Conservation (phyloP, 306 rosid genomes). For the Vicia sativa region DNA sequence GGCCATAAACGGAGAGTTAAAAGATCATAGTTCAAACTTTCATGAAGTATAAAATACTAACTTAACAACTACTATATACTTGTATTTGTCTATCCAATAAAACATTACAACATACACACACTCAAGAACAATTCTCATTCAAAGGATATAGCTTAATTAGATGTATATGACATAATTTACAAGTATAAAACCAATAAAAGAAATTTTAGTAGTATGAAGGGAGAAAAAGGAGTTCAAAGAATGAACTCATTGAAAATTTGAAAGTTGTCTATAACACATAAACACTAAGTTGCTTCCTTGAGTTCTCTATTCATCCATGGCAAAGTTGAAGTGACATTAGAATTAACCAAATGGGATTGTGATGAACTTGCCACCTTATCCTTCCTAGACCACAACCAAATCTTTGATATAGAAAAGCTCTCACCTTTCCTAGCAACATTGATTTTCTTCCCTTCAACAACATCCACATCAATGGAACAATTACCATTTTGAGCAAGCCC, state of each 20-base stretch:
- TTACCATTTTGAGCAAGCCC: conserved; percentile 55
- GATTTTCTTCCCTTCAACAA: conserved; percentile 67
- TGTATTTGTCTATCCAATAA: neutral
- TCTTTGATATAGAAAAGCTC: conserved; percentile 88
- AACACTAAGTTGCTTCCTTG: conserved; percentile 41
- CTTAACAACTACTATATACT: too few species aligned
- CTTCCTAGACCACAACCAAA: conserved; percentile 94
- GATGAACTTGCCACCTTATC: conserved; percentile 60
- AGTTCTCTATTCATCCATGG: conserved; percentile 56
- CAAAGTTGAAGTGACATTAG: conserved; percentile 50
- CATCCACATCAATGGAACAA: conserved; percentile 55
- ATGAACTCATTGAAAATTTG: conserved; percentile 31
- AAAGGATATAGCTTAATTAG: conserved; percentile 30
- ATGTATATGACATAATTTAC: conserved; percentile 41
- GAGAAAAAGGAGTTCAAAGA: conserved; percentile 10
- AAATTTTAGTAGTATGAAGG: conserved; percentile 33
- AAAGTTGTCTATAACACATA: conserved; percentile 23
- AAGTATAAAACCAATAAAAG: conserved; percentile 43
- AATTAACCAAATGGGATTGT: conserved; percentile 50
- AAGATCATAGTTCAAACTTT: neutral
- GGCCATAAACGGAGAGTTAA: neutral
- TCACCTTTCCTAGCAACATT: conserved; percentile 78
- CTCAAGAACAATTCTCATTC: conserved; percentile 37
- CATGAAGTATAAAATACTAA: neutral
- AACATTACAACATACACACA: conserved; percentile 19